phyloP scores from a whole-genome alignment of 208 protist species.

The Leptomonas seymouri region DNA sequence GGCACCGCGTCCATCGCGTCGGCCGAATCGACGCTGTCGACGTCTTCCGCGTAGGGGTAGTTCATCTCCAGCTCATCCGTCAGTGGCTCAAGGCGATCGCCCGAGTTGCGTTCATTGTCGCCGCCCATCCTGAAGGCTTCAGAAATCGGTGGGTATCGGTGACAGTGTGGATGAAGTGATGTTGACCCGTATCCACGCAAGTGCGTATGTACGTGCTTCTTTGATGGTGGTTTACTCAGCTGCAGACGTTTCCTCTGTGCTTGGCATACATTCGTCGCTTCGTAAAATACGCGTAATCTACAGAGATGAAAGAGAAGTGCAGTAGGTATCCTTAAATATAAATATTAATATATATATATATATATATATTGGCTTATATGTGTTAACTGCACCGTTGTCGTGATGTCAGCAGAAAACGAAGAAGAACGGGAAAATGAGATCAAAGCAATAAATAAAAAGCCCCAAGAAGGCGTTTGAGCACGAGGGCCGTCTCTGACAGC shows the following conservation, averaged over 20 bases:
- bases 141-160: not conserved
- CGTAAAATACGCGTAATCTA: not conserved
- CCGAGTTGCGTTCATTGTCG: not conserved
- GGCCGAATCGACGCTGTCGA: not conserved
- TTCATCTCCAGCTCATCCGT: constrained; percentile 18
- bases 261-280: not conserved
- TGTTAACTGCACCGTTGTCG: too few species aligned
- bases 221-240: too few species aligned
- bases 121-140: constrained; percentile 7
- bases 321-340: not conserved
- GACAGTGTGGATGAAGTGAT: not conserved
- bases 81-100: constrained; percentile 11
- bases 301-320: not conserved
- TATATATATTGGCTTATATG: too few species aligned
- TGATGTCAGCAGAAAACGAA: too few species aligned
- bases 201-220: not conserved
- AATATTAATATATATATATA: not conserved
- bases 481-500: too few species aligned
- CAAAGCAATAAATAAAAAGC: too few species aligned
- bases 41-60: not conserved
- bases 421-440: too few species aligned
- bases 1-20: not conserved
- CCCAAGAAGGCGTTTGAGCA: too few species aligned
- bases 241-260: not conserved
- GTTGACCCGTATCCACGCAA: not conserved